These are phyloP conservation scores for Physaria fendleri DNA, from an alignment of 345 rosid genomes.

Conservation along the genomic window DNA sequence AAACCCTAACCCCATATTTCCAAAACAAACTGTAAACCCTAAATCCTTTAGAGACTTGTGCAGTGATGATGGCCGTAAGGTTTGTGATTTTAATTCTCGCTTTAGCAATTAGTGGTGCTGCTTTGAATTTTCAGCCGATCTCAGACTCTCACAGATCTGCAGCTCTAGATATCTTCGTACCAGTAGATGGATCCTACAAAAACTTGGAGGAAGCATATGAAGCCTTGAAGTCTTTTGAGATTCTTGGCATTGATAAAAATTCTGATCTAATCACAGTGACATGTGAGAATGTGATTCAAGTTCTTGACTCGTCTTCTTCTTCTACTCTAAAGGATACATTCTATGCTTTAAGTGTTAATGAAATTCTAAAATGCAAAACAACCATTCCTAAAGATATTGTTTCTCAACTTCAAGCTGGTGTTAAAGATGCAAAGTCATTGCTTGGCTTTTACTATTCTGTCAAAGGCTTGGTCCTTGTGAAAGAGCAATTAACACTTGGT, in stretches of 20 bases:
- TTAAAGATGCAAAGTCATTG: conserved; percentile 59
- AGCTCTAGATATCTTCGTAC: conserved; percentile 62
- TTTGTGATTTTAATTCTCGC: conserved; percentile 38
- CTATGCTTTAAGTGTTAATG: conserved; percentile 61
- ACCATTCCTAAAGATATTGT: conserved; percentile 49
- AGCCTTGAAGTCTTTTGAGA: conserved; percentile 68
- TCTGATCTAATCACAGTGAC: conserved; percentile 41
- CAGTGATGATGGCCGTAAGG: conserved; percentile 58
- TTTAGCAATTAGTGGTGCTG: conserved; percentile 48
- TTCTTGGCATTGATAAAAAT: conserved; percentile 58
- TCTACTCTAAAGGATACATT: conserved; percentile 59
- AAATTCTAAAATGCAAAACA: conserved; percentile 54
- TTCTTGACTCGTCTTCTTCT: conserved; percentile 49
- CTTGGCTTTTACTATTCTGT: conserved; percentile 70
- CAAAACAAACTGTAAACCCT: no score
- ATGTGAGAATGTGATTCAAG: conserved; percentile 45
- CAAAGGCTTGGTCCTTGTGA: conserved; percentile 61
- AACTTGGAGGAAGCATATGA: conserved; percentile 79
- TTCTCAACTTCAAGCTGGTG: conserved; percentile 58
- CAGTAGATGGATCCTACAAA: conserved; percentile 55
- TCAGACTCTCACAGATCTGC: conserved; percentile 88
- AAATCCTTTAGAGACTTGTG: conserved; percentile 6
- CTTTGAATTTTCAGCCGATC: conserved; percentile 64
- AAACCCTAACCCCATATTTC: no score
- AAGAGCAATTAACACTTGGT: conserved; percentile 68